Evolutionary conservation across 2,329 filamentous ascomycete species (phyloP).

Genomic region (Cadophora sp.): DNA sequence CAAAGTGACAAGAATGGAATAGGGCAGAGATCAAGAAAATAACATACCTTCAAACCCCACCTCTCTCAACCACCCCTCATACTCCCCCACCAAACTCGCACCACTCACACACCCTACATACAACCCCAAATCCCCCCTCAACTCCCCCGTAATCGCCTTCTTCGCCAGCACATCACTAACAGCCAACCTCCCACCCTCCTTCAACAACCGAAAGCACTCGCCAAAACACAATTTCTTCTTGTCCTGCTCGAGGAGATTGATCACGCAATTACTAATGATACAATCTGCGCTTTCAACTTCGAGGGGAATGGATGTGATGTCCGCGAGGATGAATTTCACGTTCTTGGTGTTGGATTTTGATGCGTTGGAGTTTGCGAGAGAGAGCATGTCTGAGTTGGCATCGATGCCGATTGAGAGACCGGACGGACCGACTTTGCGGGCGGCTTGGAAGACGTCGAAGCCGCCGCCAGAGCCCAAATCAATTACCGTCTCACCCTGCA

Average conservation of each 20-base stretch:
- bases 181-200: conserved; percentile 62
- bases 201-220: conserved; percentile 64
- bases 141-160: conserved; percentile 53
- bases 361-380: conserved; percentile 54
- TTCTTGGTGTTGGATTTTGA: conserved; percentile 50
- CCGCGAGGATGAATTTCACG: conserved; percentile 56
- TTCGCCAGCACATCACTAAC: conserved; percentile 65
- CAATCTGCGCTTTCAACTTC: conserved; percentile 53
- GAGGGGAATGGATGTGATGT: conserved; percentile 58
- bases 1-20: neutral
- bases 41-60: conserved; percentile 56
- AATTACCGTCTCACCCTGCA: conserved; percentile 58
- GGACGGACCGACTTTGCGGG: conserved; percentile 53
- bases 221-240: conserved; percentile 62
- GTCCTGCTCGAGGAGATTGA: conserved; percentile 61
- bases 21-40: neutral
- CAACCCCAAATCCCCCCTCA: conserved; percentile 57
- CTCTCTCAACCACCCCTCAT: conserved; percentile 56
- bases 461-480: conserved; percentile 64
- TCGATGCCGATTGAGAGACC: conserved; percentile 63
- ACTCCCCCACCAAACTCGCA: conserved; percentile 58
- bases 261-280: conserved; percentile 68
- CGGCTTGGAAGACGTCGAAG: conserved; percentile 62
- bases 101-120: conserved; percentile 68
- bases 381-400: conserved; percentile 67